Percentiles rank a stretch among this genome's conserved stretches.
These are phyloP conservation scores for Cryptococcus sp. DNA, from an alignment of 1,284 basidiomycete species.

Conservation along the genomic window DNA sequence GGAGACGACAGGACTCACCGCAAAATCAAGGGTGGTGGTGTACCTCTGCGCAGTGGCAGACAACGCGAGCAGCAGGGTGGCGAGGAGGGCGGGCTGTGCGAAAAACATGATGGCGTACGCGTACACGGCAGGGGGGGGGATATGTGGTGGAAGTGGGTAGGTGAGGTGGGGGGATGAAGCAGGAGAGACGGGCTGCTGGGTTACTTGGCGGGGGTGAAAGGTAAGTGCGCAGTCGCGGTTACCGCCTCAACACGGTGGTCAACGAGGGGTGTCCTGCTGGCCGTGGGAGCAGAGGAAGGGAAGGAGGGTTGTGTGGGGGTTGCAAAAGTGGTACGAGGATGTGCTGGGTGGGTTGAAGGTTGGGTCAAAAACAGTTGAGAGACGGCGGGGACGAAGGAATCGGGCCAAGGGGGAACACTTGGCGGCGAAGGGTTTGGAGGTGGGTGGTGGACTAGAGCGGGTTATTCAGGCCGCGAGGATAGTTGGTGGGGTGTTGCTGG, in stretches of 20 bases:
- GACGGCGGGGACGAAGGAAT: no score
- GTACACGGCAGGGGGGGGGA: not conserved
- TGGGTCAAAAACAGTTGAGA: not conserved
- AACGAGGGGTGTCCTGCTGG: not conserved
- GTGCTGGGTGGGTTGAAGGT: not conserved
- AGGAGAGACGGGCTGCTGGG: not conserved
- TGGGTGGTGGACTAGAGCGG: no score
- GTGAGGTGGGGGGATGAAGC: not conserved
- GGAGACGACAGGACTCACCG: conserved; percentile 9
- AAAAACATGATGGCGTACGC: conserved; percentile 7
- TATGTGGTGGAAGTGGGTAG: not conserved
- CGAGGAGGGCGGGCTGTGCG: conserved; percentile 5
- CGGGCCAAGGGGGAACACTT: no score
- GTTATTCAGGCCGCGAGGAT: no score
- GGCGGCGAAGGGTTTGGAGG: no score
- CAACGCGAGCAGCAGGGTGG: conserved; percentile 12
- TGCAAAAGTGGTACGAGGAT: not conserved
- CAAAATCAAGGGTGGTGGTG: conserved; percentile 17
- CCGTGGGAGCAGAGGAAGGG: not conserved
- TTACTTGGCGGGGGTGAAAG: conserved; percentile 3
- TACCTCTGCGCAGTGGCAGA: conserved; percentile 6
- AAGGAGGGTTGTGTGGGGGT: not conserved
- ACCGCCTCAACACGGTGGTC: not conserved
- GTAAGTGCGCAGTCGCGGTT: not conserved
- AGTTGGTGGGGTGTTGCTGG: no score